A percentile compares a stretch with the other conserved stretches of the same genome.
Conservation (phyloP, 202 grass and related monocot genomes). For the Hordeum pubiflorum region DNA sequence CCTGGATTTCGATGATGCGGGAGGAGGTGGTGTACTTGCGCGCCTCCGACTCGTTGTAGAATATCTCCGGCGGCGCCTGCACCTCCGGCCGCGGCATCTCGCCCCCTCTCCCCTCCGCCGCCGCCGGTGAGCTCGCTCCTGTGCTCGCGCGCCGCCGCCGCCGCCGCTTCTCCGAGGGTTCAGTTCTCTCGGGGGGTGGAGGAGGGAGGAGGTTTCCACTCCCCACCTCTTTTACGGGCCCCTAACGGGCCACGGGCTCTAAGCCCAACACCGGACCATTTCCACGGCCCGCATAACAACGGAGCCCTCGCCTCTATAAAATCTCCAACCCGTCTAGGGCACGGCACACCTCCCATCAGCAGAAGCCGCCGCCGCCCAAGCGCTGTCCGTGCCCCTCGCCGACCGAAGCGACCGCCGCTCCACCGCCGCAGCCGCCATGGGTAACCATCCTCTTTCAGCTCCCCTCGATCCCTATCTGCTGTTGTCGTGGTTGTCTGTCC, state of each 20-base stretch:
- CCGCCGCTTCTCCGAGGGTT: background rate
- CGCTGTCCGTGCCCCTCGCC: no score
- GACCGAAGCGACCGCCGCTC: no score
- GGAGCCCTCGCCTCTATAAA: slow-evolving; percentile 16
- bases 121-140: background rate
- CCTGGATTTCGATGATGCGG: slow-evolving; percentile 96
- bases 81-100: slow-evolving; percentile 84
- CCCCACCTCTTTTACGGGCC: background rate
- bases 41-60: slow-evolving; percentile 90
- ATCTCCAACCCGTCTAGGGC: background rate
- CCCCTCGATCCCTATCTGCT: background rate
- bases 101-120: background rate
- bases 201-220: background rate
- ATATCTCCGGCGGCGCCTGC: slow-evolving; percentile 90
- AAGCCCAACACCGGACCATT: background rate
- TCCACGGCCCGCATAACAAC: background rate
- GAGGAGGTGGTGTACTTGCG: slow-evolving; percentile 97
- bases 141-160: background rate
- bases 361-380: no score
- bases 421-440: no score
- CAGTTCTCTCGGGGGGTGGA: background rate
- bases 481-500: background rate
- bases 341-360: background rate
- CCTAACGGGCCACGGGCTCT: background rate
- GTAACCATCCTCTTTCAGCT: no score